Base-by-base conservation (phyloP, 345 rosid species). In the Reutealis trisperma region DNA sequence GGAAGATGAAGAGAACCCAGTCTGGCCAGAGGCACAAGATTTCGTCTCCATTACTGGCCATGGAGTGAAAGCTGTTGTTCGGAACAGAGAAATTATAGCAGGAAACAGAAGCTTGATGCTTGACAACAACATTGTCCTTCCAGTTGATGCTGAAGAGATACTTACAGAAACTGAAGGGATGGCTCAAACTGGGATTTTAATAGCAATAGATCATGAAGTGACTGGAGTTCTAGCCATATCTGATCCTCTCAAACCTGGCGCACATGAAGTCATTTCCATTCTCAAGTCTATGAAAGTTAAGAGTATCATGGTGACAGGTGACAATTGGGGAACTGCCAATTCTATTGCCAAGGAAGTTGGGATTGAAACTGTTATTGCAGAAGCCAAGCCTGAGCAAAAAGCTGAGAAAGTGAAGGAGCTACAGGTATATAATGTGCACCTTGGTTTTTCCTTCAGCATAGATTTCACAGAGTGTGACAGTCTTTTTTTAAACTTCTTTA, bases 291-390 rank as follows among this genome's bases (percentile, higher is more conserved):
- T 95, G 99, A 82, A 86, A 21, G 89, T 95, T 61, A 76, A 66
- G 80, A 93, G 93, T 88, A 89, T 96, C 72, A 87, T 96, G 92
- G 98, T 91, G 27, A 96, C 99, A 0, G 99, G 99, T 82, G 99
- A 96, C 69, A 96, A 93, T 71, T 89, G 93, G 99, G 99, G 98
- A 70, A 96, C 98, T 49, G 99, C 99, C 11, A 88, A 85, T 70
- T 91, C 98, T 63, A 89, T 96, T 74, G 94, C 98, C 52, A 67
- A 78, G 75, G 90, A 93, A 81, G 97, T 93, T 0, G 97, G 99
- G 66, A 93, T 96, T 2, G 93, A 89, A 63, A 83, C 87, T 34
- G 91, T 92, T 13, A 78, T 92, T 1, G 98, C 99, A 18, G 97
- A 93, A 86, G 94, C 98, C 77, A 92, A 84, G 77, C 99, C 99